phyloP scores from a whole-genome alignment of 768 basidiomycete species.

The Boletus rubescentipes region DNA sequence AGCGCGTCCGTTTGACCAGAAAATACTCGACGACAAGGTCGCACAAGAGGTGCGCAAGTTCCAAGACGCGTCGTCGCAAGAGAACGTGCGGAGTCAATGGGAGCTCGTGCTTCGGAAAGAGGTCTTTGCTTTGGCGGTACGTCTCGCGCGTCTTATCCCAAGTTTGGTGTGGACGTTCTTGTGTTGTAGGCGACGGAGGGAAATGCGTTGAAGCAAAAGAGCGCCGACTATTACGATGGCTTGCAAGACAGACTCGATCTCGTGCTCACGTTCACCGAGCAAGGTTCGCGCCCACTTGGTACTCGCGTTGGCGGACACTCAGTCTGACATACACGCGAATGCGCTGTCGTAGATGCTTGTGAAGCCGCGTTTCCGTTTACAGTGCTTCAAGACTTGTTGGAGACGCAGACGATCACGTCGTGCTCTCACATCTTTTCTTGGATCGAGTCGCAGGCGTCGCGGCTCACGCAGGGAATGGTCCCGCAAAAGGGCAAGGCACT shows the following conservation, averaged over 20 bases:
- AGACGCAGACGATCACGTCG: constrained; percentile 80
- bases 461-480: constrained; percentile 75
- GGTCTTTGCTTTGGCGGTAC: constrained; percentile 69
- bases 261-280: constrained; percentile 73
- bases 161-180: not conserved
- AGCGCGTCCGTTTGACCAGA: constrained; percentile 47
- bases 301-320: not conserved
- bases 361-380: constrained; percentile 72
- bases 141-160: constrained; percentile 25
- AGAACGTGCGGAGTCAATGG: constrained; percentile 72
- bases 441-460: constrained; percentile 71
- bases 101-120: constrained; percentile 71
- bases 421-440: constrained; percentile 88
- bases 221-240: constrained; percentile 58
- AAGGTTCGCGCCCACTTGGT: constrained; percentile 45
- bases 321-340: not conserved
- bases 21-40: constrained; percentile 50
- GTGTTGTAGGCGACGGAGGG: constrained; percentile 62
- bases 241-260: constrained; percentile 68
- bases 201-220: constrained; percentile 51
- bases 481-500: constrained; percentile 90
- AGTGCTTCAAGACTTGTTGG: constrained; percentile 78
- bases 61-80: constrained; percentile 43
- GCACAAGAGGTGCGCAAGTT: constrained; percentile 43
- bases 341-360: constrained; percentile 59